Evolutionary conservation across 1,284 basidiomycete genomes (phyloP).

Genomic region (Cerrena zonata): DNA sequence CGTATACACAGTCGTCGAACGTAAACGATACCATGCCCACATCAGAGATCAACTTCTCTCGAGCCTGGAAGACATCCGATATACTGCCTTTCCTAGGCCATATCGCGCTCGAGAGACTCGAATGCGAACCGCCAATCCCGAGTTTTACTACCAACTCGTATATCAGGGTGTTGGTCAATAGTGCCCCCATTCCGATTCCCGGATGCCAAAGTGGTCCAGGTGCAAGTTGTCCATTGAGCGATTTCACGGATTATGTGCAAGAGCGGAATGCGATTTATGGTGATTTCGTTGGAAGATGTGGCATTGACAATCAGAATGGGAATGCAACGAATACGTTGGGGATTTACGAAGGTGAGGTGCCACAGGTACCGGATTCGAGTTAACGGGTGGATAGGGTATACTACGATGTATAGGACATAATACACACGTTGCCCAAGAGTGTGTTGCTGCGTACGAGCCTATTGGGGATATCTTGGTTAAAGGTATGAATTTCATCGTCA

Average conservation of each 20-base stretch:
- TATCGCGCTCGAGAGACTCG: slow-evolving; percentile 18
- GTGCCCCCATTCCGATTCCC: slow-evolving; percentile 14
- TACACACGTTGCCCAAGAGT: too few species aligned
- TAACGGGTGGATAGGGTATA: too few species aligned
- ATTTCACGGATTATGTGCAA: slow-evolving; percentile 7
- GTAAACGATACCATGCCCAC: slow-evolving; percentile 19
- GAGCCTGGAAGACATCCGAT: slow-evolving; percentile 16
- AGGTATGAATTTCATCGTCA: too few species aligned
- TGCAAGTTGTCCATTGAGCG: slow-evolving; percentile 13
- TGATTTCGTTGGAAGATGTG: slow-evolving; percentile 16
- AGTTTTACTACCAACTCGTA: slow-evolving; percentile 9
- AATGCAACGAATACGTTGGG: slow-evolving; percentile 16
- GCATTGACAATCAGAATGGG: slow-evolving; percentile 14
- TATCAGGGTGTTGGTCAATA: slow-evolving; percentile 15
- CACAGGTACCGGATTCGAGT: slow-evolving; percentile 1
- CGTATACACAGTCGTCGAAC: slow-evolving; percentile 13
- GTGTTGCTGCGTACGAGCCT: too few species aligned
- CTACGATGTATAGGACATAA: too few species aligned
- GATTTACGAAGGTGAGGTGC: slow-evolving; percentile 11
- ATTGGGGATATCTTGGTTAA: too few species aligned
- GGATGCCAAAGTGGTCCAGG: slow-evolving; percentile 18
- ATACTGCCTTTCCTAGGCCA: slow-evolving; percentile 19
- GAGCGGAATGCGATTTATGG: slow-evolving; percentile 10
- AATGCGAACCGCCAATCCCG: slow-evolving; percentile 11
- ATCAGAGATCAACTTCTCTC: slow-evolving; percentile 18